Evolutionary conservation across 139 green algal genomes (phyloP), one percentile per base, ranked within the genome.

Genomic region (Chlamydomonas schloesseri): DNA sequence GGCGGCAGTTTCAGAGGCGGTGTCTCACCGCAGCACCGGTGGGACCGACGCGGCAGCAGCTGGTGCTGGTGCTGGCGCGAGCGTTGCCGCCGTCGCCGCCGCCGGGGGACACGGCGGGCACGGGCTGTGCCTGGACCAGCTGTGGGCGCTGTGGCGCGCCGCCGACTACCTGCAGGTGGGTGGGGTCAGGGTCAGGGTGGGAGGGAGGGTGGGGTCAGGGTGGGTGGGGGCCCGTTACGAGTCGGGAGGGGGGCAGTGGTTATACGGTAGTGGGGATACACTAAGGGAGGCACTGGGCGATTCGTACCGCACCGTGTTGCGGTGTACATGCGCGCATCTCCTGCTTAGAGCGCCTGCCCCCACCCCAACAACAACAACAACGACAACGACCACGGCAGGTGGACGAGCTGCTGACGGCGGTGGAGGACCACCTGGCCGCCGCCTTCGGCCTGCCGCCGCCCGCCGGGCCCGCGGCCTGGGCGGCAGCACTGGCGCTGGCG

Each of bases 141-240:
- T 87, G 81, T 50, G 42, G 53, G 33, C 62, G 53, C 81, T 87
- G 57, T 87, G 81, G 81, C 28, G 9, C 23, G 55, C 81, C 14
- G 69, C 69, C 3, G 81, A 87, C 31, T 87, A 87, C 26, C 29
- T 87, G 36, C 81, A 87, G 81, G 81, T 87, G 28, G 3, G 37
- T 17, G 18, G 47, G 13, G 15, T 21, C 17, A 5, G n/a, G 6
- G 42, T 5, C 42, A 13, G 42, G 13, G 2, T 23, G 64, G 17
- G 64, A 3, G 57, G 20, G 20, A 8, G 23, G 57, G 3, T 64
- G 57, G 3, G 57, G 20, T 64, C 9, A 3, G 57, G 23, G 10
- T 26, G 57, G 10, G 20, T 50, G 42, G 42, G 42, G 42, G 5
- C 42, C 42, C 42, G n/a, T n/a, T n/a, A n/a, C n/a, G n/a, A n/a